Evolutionary conservation across 2,329 filamentous ascomycete genomes (phyloP), one percentile per base, ranked within the genome.

Genomic region (Fusarium oxysporum): DNA sequence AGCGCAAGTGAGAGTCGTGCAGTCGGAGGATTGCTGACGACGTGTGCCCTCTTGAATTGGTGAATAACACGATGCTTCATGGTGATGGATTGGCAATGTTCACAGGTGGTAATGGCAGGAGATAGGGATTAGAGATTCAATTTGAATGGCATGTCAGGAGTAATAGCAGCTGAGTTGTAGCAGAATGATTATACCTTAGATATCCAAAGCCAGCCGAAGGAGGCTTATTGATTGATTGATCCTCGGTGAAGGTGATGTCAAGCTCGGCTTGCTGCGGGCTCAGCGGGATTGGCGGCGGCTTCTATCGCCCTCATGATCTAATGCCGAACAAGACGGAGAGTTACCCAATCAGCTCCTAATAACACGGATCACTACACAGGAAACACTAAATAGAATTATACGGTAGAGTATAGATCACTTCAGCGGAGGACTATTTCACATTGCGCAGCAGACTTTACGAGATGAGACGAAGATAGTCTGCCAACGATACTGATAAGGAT

Each of bases 201-300:
- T 71, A 76, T 69, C 65, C 56, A 58, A 66, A 62, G 68, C 50
- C 58, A 71, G 62, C 68, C 75, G 63, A 66, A 74, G 45, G 72
- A 65, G 50, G 66, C 66, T 69, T 69, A 65, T 73, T 77, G 74
- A 70, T 65, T 68, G 57, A 70, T 64, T 68, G 57, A 63, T 72
- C 76, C 76, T 78, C 76, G 76, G 76, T 68, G 76, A 61, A 57
- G 76, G 75, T 77, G 73, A 79, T 77, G 73, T 77, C 66, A 72
- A 72, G 75, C 78, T 83, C 82, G 82, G 82, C 75, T 83, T 83
- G 81, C 68, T 57, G 74, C 82, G 82, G 82, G 80, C 78, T 73
- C 61, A 28, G 58, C 62, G 44, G 63, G 48, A 28, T 40, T 56
- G n/a, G n/a, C 67, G 71, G 57, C 76, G 73, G 78, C 74, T 76